These are phyloP conservation scores for Leccinellum albellum DNA, from an alignment of 768 basidiomycete genomes.

Conservation along the genomic window DNA sequence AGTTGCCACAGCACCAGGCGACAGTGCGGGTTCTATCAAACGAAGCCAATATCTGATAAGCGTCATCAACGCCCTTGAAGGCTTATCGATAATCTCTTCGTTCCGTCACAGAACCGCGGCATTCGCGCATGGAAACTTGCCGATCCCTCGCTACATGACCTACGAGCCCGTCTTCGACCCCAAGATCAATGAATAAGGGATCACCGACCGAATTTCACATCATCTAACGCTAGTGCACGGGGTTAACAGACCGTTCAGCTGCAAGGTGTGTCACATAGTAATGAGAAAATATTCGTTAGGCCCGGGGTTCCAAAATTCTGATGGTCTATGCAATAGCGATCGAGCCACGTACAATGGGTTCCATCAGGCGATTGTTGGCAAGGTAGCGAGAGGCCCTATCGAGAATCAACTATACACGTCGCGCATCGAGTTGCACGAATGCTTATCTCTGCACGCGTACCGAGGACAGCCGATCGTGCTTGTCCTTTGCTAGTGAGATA, in stretches of 20 bases:
- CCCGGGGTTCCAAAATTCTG: neutral
- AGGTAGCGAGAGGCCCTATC: neutral
- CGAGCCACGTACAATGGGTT: neutral
- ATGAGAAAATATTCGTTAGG: neutral
- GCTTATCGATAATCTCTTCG: neutral
- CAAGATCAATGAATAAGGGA: neutral
- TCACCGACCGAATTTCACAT: constrained; percentile 7
- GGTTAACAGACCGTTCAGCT: neutral
- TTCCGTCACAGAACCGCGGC: neutral
- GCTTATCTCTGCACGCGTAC: neutral
- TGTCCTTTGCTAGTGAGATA: neutral
- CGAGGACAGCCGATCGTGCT: neutral
- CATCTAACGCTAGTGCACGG: neutral
- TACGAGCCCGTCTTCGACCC: neutral
- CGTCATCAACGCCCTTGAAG: neutral
- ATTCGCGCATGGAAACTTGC: neutral
- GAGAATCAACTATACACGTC: neutral
- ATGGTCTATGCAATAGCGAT: neutral
- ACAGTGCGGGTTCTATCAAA: neutral
- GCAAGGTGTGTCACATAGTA: neutral
- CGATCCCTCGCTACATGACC: neutral
- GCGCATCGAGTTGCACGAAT: neutral
- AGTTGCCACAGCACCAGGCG: neutral
- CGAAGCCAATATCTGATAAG: neutral
- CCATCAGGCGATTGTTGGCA: neutral